Evolutionary conservation across 2,329 filamentous ascomycete genomes (phyloP).

Genomic region (Lasiodiplodia citricola): DNA sequence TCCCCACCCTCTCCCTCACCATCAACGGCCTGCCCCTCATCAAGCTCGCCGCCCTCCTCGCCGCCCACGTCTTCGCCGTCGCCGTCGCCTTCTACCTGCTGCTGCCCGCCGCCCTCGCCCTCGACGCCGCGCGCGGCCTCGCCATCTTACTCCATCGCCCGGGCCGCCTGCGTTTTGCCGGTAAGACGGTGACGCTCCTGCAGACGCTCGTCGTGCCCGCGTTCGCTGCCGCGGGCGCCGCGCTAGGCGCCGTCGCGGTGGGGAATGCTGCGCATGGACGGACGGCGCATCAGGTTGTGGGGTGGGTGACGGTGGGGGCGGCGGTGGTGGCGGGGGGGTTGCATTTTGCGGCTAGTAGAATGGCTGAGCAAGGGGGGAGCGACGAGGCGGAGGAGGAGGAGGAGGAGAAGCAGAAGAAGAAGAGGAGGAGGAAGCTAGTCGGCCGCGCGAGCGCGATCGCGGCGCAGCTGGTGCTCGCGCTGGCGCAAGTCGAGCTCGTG

Average conservation of each 20-base stretch:
- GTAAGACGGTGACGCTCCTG: neutral
- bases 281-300: slow-evolving; percentile 11
- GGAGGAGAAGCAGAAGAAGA: no score
- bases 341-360: neutral
- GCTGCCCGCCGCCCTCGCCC: neutral
- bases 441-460: neutral
- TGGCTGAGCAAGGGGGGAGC: neutral
- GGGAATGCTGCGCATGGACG: neutral
- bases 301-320: neutral
- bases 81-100: slow-evolving; percentile 15
- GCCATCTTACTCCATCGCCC: neutral
- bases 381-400: no score
- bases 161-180: neutral
- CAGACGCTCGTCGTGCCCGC: neutral
- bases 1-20: neutral
- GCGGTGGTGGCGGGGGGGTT: neutral
- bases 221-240: neutral
- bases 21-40: neutral
- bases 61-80: slow-evolving; percentile 12
- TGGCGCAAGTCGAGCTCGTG: slow-evolving; percentile 3
- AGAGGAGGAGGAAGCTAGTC: no score
- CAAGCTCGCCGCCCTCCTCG: neutral
- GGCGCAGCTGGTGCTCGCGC: neutral
- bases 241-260: neutral
- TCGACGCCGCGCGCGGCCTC: slow-evolving; percentile 3